These are phyloP conservation scores for Elymus sibiricus DNA, from an alignment of 176 grass and related monocot species.

Conservation along the genomic window DNA sequence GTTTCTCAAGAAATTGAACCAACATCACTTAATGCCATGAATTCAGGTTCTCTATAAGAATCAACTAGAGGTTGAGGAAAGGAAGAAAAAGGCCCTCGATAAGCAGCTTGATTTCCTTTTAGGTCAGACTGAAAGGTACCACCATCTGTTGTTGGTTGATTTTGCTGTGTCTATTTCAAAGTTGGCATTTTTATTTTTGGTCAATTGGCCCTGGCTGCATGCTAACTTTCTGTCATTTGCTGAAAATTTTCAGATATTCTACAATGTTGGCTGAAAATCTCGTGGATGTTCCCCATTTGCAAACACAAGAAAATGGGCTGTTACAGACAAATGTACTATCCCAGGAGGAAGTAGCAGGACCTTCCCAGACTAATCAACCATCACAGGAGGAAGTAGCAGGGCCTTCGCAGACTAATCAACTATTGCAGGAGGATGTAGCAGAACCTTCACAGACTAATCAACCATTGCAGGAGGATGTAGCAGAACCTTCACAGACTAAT, in stretches of 20 bases:
- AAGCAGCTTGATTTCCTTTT: slow-evolving; percentile 99
- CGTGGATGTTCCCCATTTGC: slow-evolving; percentile 50
- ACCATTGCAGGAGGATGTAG: not conserved
- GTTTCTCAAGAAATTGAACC: slow-evolving; percentile 24
- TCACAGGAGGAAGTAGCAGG: not conserved
- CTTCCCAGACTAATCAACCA: not conserved
- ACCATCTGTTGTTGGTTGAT: not conserved
- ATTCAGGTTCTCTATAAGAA: slow-evolving; percentile 94
- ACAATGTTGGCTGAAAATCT: slow-evolving; percentile 99
- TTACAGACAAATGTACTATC: slow-evolving; percentile 42
- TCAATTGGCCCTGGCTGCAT: not conserved
- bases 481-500: slow-evolving; percentile 17
- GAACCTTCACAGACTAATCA: not conserved
- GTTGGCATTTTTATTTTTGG: not conserved
- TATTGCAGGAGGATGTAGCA: not conserved
- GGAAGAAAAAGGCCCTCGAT: slow-evolving; percentile 89
- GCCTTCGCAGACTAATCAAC: not conserved
- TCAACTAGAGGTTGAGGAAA: slow-evolving; percentile 90
- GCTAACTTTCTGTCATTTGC: slow-evolving; percentile 26
- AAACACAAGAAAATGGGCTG: slow-evolving; percentile 38
- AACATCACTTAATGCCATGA: not conserved
- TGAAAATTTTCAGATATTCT: slow-evolving; percentile 64
- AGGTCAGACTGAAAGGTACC: slow-evolving; percentile 96
- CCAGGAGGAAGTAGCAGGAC: slow-evolving; percentile 40
- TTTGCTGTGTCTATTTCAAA: not conserved